Evolutionary conservation across 768 basidiomycete genomes (phyloP).

Genomic region (Leccinum aurantiacum): DNA sequence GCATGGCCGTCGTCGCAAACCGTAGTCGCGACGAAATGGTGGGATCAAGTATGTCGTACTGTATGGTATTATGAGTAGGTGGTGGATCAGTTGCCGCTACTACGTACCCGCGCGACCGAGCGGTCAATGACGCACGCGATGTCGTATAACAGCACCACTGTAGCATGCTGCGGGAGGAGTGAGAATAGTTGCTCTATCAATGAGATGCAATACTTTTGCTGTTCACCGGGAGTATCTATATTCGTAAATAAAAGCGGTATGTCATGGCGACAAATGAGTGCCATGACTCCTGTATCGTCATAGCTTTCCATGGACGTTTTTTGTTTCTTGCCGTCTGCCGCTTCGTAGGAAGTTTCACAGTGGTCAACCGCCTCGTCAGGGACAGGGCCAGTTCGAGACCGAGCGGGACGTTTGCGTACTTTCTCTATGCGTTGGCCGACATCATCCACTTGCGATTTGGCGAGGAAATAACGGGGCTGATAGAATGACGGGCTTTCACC

Average conservation of each 20-base stretch:
- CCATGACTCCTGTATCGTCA: not conserved
- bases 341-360: not conserved
- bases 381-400: not conserved
- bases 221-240: not conserved
- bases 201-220: not conserved
- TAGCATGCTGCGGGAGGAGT: conserved; percentile 35
- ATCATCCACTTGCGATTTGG: conserved; percentile 22
- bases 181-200: not conserved
- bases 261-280: not conserved
- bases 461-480: not conserved
- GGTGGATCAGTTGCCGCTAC: not conserved
- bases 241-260: not conserved
- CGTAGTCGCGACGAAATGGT: not conserved
- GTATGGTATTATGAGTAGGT: not conserved
- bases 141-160: conserved; percentile 27
- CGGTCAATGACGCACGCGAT: conserved; percentile 27
- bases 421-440: not conserved
- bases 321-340: not conserved
- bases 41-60: not conserved
- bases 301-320: not conserved
- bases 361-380: not conserved
- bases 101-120: not conserved
- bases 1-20: not conserved
- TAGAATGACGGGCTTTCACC: not conserved
- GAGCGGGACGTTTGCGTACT: not conserved